These are phyloP conservation scores for Microbotryum saponariae DNA, from an alignment of 1,284 basidiomycete species.

Conservation along the genomic window DNA sequence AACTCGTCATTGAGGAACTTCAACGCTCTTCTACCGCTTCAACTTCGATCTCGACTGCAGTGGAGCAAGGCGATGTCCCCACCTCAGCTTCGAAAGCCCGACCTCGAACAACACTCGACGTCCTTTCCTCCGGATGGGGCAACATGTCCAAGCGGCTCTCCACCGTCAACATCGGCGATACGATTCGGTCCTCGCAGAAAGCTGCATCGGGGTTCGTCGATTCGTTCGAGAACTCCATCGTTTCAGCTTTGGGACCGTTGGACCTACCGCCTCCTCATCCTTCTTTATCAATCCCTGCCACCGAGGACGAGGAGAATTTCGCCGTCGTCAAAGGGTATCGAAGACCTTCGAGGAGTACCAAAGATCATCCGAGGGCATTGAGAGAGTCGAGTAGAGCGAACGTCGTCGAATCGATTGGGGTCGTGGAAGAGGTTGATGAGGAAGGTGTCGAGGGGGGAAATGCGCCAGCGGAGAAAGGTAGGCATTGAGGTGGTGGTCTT, in stretches of 20 bases:
- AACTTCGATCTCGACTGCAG: not conserved
- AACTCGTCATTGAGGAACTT: not conserved
- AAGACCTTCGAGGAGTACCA: too few relatives aligned
- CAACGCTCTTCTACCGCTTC: not conserved
- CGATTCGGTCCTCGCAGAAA: slow-evolving; percentile 23
- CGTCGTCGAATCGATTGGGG: too few relatives aligned
- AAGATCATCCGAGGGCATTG: too few relatives aligned
- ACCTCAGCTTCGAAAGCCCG: slow-evolving; percentile 15
- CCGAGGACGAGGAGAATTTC: too few relatives aligned
- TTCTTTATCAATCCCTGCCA: too few relatives aligned
- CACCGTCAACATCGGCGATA: slow-evolving; percentile 3
- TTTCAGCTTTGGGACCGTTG: slow-evolving; percentile 22
- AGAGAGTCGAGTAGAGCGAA: too few relatives aligned
- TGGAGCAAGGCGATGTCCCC: not conserved
- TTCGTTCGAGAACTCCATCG: slow-evolving; percentile 30
- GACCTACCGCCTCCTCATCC: slow-evolving; percentile 11
- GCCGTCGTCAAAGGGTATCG: too few relatives aligned
- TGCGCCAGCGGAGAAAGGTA: too few relatives aligned
- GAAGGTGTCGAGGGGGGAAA: too few relatives aligned
- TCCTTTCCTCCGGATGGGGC: slow-evolving; percentile 8
- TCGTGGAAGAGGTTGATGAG: too few relatives aligned
- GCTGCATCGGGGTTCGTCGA: slow-evolving; percentile 32
- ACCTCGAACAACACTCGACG: slow-evolving; percentile 19
- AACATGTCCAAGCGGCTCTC: slow-evolving; percentile 8
- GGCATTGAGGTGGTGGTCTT: too few relatives aligned